A percentile compares a stretch with the other conserved stretches of the same genome.
phyloP scores from a whole-genome alignment of 176 grass and related monocot genomes.

The Poa pratensis region DNA sequence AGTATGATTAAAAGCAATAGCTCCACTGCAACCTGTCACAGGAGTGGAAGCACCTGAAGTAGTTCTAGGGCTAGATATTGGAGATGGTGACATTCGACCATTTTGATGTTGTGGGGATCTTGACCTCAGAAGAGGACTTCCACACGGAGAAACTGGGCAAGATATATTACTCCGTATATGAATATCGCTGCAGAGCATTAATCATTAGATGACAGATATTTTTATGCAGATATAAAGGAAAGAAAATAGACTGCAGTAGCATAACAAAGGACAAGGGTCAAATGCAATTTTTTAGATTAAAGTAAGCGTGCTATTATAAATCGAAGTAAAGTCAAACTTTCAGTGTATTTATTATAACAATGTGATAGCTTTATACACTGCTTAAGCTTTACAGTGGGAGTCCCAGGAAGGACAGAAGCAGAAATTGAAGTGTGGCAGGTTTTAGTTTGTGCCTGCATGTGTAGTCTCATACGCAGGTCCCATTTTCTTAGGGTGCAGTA shows the following conservation, averaged over 20 bases:
- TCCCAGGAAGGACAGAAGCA: not conserved
- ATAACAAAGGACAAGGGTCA: slow-evolving; percentile 26
- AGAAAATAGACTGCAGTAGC: slow-evolving; percentile 32
- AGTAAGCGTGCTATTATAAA: no score
- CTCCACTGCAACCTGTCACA: slow-evolving; percentile 71
- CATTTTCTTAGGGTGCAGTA: slow-evolving; percentile 2
- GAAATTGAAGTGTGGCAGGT: not conserved
- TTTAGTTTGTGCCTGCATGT: not conserved
- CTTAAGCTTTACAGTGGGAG: slow-evolving; percentile 3
- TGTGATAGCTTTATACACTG: slow-evolving; percentile 10
- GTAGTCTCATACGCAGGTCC: slow-evolving; percentile 14
- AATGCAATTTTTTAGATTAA: not conserved
- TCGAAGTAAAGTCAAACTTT: no score
- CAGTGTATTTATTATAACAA: not conserved
- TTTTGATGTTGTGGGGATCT: slow-evolving; percentile 82
- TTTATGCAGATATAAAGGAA: slow-evolving; percentile 39
- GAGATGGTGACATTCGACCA: slow-evolving; percentile 91
- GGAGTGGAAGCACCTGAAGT: slow-evolving; percentile 92
- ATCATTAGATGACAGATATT: slow-evolving; percentile 15
- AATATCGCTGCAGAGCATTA: slow-evolving; percentile 69
- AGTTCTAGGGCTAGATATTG: slow-evolving; percentile 92
- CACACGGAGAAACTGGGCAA: slow-evolving; percentile 93
- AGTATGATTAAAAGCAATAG: slow-evolving; percentile 68
- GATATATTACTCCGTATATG: slow-evolving; percentile 86
- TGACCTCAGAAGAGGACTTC: slow-evolving; percentile 82